Evolutionary conservation across 345 rosid genomes (phyloP).

Genomic region (Eucalyptus polyanthemos): DNA sequence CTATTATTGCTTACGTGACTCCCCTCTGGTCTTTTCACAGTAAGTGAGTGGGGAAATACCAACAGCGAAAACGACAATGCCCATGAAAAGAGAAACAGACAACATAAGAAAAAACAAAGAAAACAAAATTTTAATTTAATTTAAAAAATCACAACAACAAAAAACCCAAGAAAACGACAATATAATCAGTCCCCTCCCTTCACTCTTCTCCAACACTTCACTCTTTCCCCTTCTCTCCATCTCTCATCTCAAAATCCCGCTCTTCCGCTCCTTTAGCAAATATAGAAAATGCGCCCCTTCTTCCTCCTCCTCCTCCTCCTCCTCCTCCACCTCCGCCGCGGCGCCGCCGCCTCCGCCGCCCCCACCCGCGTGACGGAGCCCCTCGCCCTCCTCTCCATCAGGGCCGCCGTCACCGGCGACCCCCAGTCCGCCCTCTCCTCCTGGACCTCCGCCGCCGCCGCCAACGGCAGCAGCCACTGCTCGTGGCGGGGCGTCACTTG

Average conservation of each 20-base stretch:
- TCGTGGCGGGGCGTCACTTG: slow-evolving; percentile 61
- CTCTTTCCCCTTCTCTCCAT: background rate
- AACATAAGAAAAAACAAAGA: background rate
- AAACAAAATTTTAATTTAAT: background rate
- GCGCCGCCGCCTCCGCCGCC: slow-evolving; percentile 2
- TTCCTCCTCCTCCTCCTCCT: slow-evolving; percentile 2
- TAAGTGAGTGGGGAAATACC: background rate
- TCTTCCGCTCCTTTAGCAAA: background rate
- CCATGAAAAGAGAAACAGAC: background rate
- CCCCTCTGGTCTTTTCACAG: background rate
- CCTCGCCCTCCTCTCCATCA: slow-evolving; percentile 53
- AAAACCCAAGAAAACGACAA: background rate
- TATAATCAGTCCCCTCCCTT: background rate
- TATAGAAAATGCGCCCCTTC: slow-evolving; percentile 22
- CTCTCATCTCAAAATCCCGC: background rate
- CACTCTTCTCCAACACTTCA: background rate
- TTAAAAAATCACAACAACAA: background rate
- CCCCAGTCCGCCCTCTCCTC: slow-evolving; percentile 35
- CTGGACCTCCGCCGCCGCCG: slow-evolving; percentile 31
- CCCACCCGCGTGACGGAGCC: slow-evolving; percentile 35
- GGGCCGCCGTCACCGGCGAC: slow-evolving; percentile 48
- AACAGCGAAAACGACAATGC: background rate
- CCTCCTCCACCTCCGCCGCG: slow-evolving; percentile 23
- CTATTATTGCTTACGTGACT: background rate
- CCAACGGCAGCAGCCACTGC: slow-evolving; percentile 22